Conservation (phyloP, 176 grass and related monocot genomes). For the Musa schizocarpa region DNA sequence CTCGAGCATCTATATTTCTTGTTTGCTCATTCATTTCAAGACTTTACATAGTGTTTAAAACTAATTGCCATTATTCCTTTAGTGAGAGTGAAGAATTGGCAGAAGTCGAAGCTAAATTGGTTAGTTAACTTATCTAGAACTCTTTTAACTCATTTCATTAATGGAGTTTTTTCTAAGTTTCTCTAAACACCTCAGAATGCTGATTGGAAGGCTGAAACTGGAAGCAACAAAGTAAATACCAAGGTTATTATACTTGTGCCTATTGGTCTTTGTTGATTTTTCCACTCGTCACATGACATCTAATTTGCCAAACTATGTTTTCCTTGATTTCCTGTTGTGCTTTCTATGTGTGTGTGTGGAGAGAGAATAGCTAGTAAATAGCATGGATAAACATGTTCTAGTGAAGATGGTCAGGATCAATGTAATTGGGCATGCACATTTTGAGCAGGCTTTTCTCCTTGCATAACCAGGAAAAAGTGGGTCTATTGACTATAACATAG, state of each 20-base stretch:
- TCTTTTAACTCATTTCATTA: constrained; percentile 8
- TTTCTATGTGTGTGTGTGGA: not conserved
- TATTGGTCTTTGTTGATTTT: constrained; percentile 2
- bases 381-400: too few relatives aligned
- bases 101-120: constrained; percentile 92
- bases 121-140: constrained; percentile 30
- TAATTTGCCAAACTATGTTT: not conserved
- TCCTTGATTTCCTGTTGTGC: not conserved
- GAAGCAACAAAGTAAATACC: constrained; percentile 49
- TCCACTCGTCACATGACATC: not conserved
- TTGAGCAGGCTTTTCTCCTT: too few relatives aligned
- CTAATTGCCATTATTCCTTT: not conserved
- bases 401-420: too few relatives aligned
- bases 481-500: too few relatives aligned
- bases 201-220: constrained; percentile 63
- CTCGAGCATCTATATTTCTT: constrained; percentile 10
- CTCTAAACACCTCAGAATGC: constrained; percentile 51
- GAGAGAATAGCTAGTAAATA: not conserved
- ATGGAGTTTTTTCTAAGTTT: constrained; percentile 24
- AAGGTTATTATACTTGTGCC: constrained; percentile 41
- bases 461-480: too few relatives aligned
- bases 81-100: constrained; percentile 77
- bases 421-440: too few relatives aligned
- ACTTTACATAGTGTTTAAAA: constrained; percentile 12
- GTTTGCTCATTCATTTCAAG: constrained; percentile 5